Percentiles rank a stretch among this genome's conserved stretches.
Evolutionary conservation across 2,329 filamentous ascomycete species (phyloP).

Genomic region (Cladosporium sp.): DNA sequence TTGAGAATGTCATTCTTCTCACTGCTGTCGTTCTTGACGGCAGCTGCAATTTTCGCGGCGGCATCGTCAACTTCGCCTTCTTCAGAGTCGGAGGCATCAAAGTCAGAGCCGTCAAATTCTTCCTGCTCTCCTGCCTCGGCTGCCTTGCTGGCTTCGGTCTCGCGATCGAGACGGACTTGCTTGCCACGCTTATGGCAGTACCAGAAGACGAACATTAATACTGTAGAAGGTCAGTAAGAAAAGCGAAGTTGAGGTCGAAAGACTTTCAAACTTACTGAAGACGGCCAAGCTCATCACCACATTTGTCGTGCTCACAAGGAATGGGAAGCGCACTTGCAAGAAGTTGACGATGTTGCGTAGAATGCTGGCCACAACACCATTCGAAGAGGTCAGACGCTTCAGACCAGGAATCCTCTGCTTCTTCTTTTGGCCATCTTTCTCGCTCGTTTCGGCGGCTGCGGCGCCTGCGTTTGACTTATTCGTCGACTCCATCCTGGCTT

Average conservation of each 20-base stretch:
- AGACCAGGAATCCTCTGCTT: constrained; percentile 66
- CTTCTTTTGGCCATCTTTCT: constrained; percentile 50
- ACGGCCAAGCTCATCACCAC: constrained; percentile 84
- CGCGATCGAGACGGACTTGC: constrained; percentile 66
- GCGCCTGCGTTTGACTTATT: constrained; percentile 22
- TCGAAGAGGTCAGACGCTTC: constrained; percentile 76
- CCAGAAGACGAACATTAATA: constrained; percentile 92
- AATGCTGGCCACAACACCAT: constrained; percentile 79
- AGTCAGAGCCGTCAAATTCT: constrained; percentile 14
- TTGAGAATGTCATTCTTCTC: constrained; percentile 14
- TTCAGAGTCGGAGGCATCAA: constrained; percentile 15
- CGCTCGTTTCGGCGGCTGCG: constrained; percentile 14
- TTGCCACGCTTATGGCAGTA: constrained; percentile 95
- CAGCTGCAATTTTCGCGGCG: constrained; percentile 10
- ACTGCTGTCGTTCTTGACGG: constrained; percentile 8
- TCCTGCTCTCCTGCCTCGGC: constrained; percentile 14
- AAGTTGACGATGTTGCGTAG: constrained; percentile 88
- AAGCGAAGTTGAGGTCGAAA: background rate
- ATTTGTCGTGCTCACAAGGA: constrained; percentile 79
- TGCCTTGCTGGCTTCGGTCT: constrained; percentile 9
- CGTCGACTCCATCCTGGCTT: constrained; percentile 32
- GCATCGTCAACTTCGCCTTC: constrained; percentile 14
- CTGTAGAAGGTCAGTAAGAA: constrained; percentile 40
- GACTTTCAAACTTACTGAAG: constrained; percentile 64
- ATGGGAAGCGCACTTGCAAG: constrained; percentile 81